Evolutionary conservation across 2,329 filamentous ascomycete species (phyloP), one percentile per base, ranked within the genome.

Genomic region (Teratosphaeria destructans): DNA sequence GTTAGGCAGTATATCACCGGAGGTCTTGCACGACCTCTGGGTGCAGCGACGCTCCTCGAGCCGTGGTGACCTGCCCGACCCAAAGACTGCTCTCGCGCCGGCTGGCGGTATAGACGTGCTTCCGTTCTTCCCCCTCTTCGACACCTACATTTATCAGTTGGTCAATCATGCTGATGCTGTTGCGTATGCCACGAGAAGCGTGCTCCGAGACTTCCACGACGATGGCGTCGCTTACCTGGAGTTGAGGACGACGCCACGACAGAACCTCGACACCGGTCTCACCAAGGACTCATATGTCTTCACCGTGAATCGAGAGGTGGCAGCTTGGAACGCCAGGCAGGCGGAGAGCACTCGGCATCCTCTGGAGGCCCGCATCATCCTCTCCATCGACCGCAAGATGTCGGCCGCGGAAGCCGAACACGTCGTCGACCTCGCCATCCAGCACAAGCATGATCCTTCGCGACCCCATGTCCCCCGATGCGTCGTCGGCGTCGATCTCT

Each of bases 151-250:
- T 65, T 93, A 94, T 75, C 80, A 82, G 60, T 84, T 95, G 39
- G 81, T 88, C 74, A 84, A 83, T 67, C 83, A 88, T 66, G 73
- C 79, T 11, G 72, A 64, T 14, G 58, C 61, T 26, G 62, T 90
- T 55, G 76, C 75, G 49, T 79, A 82, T 66, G 83, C 87, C 29
- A 90, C 88, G 1, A 76, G 74, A 52, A 79, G 82, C 5, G 88
- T 92, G 53, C 78, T 90, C 6, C 62, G 75, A 23, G 81, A 85
- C 66, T 95, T 94, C 68, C 77, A 81, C 56, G 71, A 73, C 29
- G 89, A 94, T 68, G 87, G 88, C 39, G 85, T 93, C 16, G 79
- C 82, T 59, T 93, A 94, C 69, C 79, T 92, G 12, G 90, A 95
- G 71, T 81, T 94, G 27, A 84, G 90, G 52, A 93, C 89, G 0